Conservation (phyloP, 2,329 filamentous ascomycete species). For the Parastagonospora avenae region DNA sequence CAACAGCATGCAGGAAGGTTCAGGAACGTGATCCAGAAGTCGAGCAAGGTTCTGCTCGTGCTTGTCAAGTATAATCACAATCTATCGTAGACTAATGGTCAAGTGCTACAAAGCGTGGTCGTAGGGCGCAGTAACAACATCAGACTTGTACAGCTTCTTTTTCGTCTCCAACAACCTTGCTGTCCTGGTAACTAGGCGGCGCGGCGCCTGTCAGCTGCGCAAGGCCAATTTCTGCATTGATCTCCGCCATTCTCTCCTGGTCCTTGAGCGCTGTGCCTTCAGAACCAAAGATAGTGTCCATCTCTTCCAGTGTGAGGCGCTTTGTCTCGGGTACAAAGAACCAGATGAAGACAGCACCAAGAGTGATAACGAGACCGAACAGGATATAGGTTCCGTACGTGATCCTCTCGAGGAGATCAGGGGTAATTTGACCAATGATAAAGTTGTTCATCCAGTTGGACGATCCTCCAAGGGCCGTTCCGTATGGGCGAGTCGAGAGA, state of each 20-base stretch:
- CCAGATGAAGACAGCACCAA: conserved; percentile 63
- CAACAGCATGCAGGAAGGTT: too few relatives aligned
- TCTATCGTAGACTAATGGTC: too few relatives aligned
- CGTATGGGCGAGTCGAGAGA: conserved; percentile 69
- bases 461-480: conserved; percentile 68
- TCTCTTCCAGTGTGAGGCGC: conserved; percentile 58
- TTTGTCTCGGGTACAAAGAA: conserved; percentile 62
- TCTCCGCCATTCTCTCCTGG: conserved; percentile 71
- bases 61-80: too few relatives aligned
- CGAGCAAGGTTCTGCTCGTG: too few relatives aligned
- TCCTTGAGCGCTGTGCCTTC: conserved; percentile 70
- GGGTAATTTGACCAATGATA: conserved; percentile 71
- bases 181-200: conserved; percentile 2
- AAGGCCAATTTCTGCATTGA: conserved; percentile 72
- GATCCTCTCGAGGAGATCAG: conserved; percentile 68
- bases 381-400: conserved; percentile 74
- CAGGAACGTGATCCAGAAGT: too few relatives aligned
- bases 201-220: conserved; percentile 33
- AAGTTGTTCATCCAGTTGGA: conserved; percentile 59
- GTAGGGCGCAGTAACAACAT: too few relatives aligned
- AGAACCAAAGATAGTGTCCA: conserved; percentile 71
- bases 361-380: conserved; percentile 68
- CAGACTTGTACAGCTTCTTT: conserved; percentile 11
- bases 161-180: conserved; percentile 17
- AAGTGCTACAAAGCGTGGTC: too few relatives aligned